Evolutionary conservation across 2,329 filamentous ascomycete genomes (phyloP).

Genomic region (Calonectria pseudoreteaudii): DNA sequence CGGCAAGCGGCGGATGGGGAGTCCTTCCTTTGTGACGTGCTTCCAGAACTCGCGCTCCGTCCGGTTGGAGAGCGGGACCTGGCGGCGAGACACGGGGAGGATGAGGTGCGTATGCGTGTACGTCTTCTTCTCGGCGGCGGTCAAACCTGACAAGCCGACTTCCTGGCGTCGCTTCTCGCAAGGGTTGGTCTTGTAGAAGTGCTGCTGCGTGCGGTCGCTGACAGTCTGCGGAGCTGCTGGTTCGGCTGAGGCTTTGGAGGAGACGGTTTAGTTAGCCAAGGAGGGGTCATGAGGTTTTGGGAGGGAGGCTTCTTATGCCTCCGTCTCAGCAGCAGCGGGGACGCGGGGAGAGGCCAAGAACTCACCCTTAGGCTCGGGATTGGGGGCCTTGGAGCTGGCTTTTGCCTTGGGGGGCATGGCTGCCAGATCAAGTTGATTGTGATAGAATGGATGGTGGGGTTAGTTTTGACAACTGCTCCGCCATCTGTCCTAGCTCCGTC

Average conservation of each 20-base stretch:
- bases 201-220: constrained; percentile 59
- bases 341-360: neutral
- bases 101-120: constrained; percentile 62
- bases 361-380: constrained; percentile 37
- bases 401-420: constrained; percentile 54
- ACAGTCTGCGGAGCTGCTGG: constrained; percentile 57
- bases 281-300: neutral
- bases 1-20: constrained; percentile 61
- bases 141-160: constrained; percentile 58
- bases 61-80: constrained; percentile 56
- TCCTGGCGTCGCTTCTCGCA: constrained; percentile 58
- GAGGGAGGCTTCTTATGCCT: neutral
- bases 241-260: constrained; percentile 43
- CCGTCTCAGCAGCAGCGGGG: neutral
- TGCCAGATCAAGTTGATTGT: constrained; percentile 19
- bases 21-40: constrained; percentile 62
- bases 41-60: constrained; percentile 70
- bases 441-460: constrained; percentile 39
- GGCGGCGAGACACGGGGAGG: constrained; percentile 52
- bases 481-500: constrained; percentile 24
- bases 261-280: neutral
- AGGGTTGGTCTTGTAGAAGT: constrained; percentile 64
- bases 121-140: constrained; percentile 60
- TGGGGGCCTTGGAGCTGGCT: constrained; percentile 48
- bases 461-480: constrained; percentile 21